A percentile compares a stretch with the other conserved stretches of the same genome.
Conservation (phyloP, 140 eudicot species). For the Cichorium intybus region DNA sequence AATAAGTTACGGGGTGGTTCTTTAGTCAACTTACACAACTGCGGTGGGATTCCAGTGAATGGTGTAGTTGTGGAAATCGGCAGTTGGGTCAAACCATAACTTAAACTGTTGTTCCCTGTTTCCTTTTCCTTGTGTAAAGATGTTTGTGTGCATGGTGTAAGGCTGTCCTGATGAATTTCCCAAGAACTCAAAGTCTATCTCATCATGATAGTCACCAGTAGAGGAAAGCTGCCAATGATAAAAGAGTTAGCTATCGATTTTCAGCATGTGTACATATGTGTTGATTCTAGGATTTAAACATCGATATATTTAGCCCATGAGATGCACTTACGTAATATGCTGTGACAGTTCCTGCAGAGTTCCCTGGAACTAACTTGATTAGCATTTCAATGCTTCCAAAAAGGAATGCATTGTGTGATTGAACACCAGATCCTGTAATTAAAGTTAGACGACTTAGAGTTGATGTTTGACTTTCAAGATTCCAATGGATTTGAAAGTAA, state of each 20-base stretch:
- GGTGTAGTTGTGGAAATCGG: constrained; percentile 77
- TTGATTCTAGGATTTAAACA: neutral
- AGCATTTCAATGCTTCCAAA: constrained; percentile 66
- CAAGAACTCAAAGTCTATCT: constrained; percentile 81
- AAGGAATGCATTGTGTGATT: constrained; percentile 44
- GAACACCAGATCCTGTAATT: constrained; percentile 64
- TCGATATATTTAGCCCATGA: too few relatives aligned
- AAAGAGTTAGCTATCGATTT: neutral
- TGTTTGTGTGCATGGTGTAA: constrained; percentile 71
- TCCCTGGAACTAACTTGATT: constrained; percentile 61
- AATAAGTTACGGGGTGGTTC: too few relatives aligned
- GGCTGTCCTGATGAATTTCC: constrained; percentile 79
- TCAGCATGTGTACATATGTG: neutral
- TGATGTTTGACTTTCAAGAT: neutral
- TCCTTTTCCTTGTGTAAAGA: constrained; percentile 56
- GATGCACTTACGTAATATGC: constrained; percentile 64
- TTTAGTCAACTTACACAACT: constrained; percentile 46
- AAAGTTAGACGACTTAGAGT: neutral
- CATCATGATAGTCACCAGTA: constrained; percentile 54
- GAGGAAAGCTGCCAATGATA: constrained; percentile 51
- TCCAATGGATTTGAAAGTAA: neutral
- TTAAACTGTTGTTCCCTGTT: constrained; percentile 62
- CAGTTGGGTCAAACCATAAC: constrained; percentile 77
- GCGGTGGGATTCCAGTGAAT: constrained; percentile 62
- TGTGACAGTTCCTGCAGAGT: constrained; percentile 80